Evolutionary conservation across 371 early-diverging fungal genomes (phyloP), one percentile per base, ranked within the genome.

Genomic region (Mucor piriformis): DNA sequence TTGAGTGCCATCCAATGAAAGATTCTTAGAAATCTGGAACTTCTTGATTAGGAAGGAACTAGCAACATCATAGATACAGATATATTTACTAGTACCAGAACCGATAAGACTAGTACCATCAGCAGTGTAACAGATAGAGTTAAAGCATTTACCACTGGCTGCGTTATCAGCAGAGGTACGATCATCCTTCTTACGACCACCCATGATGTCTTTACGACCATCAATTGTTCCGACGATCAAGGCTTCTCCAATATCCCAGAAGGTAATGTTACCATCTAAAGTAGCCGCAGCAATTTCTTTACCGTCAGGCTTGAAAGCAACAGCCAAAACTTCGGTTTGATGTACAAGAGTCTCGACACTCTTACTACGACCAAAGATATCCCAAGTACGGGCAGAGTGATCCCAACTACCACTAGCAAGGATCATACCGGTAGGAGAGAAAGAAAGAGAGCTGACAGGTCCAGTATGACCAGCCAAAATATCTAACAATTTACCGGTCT

Each of bases 401-500:
- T 99, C 99, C 99, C 98, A 98, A 7, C 96, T 95, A 5, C 91
- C 89, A 5, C 95, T 93, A 1, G 88, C 87, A 35, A 93, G 69
- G n/a, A 83, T 67, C 66, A 85, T 79, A 10, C 89, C 87, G 24
- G 83, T 83, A 1, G 95, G 92, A 4, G 92, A 92, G 72, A 99
- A 98, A 2, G 88, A 85, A 52, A 99, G 77, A 3, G 83, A 73
- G 57, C 88, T 87, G 42, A 99, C 81, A 3, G 99, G 98, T 0
- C 93, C 98, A 53, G 90, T 89, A 67, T 99, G 99, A 1, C 98
- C 99, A 25, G 91, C 83, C 29, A 97, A 74, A 49, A 97, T 90
- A 65, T 99, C 99, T 20, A 99, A 79, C 50, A 98, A 76, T 65
- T 94, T 93, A 32, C 99, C 99, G 0, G 97, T 99, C 66, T 96